These are phyloP conservation scores for Herpetomonas tarakana DNA, from an alignment of 208 protist genomes.

Conservation along the genomic window DNA sequence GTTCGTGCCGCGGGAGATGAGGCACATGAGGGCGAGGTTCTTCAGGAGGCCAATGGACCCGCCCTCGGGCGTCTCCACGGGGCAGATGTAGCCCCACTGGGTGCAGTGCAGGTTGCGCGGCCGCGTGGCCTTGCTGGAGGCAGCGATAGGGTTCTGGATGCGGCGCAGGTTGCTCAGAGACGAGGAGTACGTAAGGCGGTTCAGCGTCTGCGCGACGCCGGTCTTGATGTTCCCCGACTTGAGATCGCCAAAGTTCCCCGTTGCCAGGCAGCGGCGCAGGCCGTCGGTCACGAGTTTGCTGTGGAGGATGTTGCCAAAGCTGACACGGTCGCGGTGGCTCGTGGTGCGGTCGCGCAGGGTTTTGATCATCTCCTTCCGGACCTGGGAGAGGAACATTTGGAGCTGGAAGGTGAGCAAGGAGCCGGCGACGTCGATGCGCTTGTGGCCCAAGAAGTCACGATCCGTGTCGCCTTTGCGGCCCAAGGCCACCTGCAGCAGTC, in stretches of 20 bases:
- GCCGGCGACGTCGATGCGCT: slow-evolving; percentile 97
- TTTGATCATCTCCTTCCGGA: slow-evolving; percentile 97
- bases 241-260: slow-evolving; percentile 98
- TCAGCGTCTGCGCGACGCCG: slow-evolving; percentile 96
- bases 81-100: slow-evolving; percentile 99
- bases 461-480: slow-evolving; percentile 94
- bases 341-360: slow-evolving; percentile 72
- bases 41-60: slow-evolving; percentile 99
- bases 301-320: slow-evolving; percentile 89
- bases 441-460: slow-evolving; percentile 99
- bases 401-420: slow-evolving; percentile 93
- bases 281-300: slow-evolving; percentile 96
- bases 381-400: slow-evolving; percentile 96
- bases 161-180: slow-evolving; percentile 98
- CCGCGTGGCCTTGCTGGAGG: slow-evolving; percentile 99
- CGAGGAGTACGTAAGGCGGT: slow-evolving; percentile 97
- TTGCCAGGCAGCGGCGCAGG: slow-evolving; percentile 96
- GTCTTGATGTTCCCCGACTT: slow-evolving; percentile 98
- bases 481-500: slow-evolving; percentile 92
- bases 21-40: slow-evolving; percentile 98
- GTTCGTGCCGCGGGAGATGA: slow-evolving; percentile 97
- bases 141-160: slow-evolving; percentile 98
- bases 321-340: slow-evolving; percentile 47
- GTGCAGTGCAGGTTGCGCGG: slow-evolving; percentile 96
- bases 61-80: slow-evolving; percentile 98